These are phyloP conservation scores for Salix koriyanagi DNA, from an alignment of 345 rosid genomes.

Conservation along the genomic window DNA sequence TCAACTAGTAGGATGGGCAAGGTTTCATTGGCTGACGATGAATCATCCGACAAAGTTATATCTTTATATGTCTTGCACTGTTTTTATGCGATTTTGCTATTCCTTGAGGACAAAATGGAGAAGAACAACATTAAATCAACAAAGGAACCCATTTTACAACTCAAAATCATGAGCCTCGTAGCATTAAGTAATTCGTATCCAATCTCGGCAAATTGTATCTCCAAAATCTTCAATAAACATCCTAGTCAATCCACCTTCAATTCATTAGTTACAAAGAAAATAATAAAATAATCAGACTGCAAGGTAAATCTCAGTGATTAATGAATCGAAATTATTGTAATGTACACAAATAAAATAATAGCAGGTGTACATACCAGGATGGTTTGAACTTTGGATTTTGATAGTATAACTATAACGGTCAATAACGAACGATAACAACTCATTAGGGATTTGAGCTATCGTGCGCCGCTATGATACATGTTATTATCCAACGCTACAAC, in stretches of 20 bases:
- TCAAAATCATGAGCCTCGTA: background rate
- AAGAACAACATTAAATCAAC: background rate
- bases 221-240: background rate
- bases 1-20: slow-evolving; percentile 47
- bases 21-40: slow-evolving; percentile 45
- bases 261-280: background rate
- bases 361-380: background rate
- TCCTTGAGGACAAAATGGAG: background rate
- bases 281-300: background rate
- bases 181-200: background rate
- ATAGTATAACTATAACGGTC: slow-evolving; percentile 16
- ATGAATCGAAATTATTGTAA: background rate
- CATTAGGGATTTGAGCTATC: slow-evolving; percentile 22
- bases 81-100: background rate
- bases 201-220: background rate
- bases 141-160: background rate
- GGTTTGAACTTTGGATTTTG: background rate
- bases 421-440: slow-evolving; percentile 28
- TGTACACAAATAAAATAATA: background rate
- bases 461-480: slow-evolving; percentile 15
- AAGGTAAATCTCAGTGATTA: background rate
- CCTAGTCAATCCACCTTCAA: background rate
- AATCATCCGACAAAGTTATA: slow-evolving; percentile 6
- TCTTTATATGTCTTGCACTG: background rate
- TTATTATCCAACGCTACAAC: slow-evolving; percentile 16